A percentile compares a stretch with the other conserved stretches of the same genome.
These are phyloP conservation scores for Chlorociboria aeruginascens DNA, from an alignment of 495 filamentous ascomycete species.

Conservation along the genomic window DNA sequence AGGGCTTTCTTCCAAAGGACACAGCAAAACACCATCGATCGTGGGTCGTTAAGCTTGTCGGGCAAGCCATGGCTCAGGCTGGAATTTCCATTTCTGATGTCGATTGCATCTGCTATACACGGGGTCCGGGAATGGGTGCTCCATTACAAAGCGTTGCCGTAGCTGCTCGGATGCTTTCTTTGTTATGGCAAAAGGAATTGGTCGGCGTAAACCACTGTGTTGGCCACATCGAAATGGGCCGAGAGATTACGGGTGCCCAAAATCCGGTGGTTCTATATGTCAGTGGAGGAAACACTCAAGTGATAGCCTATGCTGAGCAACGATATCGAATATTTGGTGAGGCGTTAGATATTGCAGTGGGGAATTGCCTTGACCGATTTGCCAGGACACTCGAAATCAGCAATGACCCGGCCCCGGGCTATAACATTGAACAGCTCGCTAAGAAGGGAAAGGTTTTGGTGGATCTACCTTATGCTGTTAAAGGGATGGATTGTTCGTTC, in stretches of 20 bases:
- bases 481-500: conserved; percentile 97
- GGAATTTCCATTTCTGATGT: conserved; percentile 50
- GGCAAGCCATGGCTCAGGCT: conserved; percentile 61
- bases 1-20: conserved; percentile 93
- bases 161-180: conserved; percentile 65
- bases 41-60: conserved; percentile 72
- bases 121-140: conserved; percentile 92
- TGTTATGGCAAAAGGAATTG: conserved; percentile 78
- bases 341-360: conserved; percentile 92
- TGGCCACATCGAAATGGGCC: conserved; percentile 97
- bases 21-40: conserved; percentile 83
- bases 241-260: conserved; percentile 79
- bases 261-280: conserved; percentile 96
- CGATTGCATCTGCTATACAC: conserved; percentile 89
- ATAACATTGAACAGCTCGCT: conserved; percentile 95
- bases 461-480: conserved; percentile 90
- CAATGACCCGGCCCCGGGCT: conserved; percentile 93
- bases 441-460: conserved; percentile 64
- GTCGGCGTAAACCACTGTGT: conserved; percentile 97
- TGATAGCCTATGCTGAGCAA: conserved; percentile 90
- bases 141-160: conserved; percentile 84
- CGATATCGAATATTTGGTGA: conserved; percentile 97
- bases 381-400: conserved; percentile 79
- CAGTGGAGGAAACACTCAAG: conserved; percentile 92
- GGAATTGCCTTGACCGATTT: conserved; percentile 95